Percentiles rank a stretch among this genome's conserved stretches.
Evolutionary conservation across 1,284 basidiomycete genomes (phyloP).

Genomic region (Golubevia sp.): DNA sequence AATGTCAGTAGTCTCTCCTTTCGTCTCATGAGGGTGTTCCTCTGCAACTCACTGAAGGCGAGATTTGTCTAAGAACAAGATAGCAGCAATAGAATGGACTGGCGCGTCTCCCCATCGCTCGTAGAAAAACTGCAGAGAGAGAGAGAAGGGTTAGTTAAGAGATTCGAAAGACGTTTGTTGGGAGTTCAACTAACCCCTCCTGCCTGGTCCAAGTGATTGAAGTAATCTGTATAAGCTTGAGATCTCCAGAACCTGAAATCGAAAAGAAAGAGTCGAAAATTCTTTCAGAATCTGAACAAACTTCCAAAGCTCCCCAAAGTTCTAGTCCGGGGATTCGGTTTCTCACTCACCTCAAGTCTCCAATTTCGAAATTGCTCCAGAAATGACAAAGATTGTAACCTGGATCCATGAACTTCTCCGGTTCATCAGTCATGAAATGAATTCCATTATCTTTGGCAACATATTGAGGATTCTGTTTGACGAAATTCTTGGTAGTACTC

Average conservation of each 20-base stretch:
- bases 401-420: conserved; percentile 23
- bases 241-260: conserved; percentile 71
- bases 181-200: conserved; percentile 66
- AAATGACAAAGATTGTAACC: conserved; percentile 52
- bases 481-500: conserved; percentile 39
- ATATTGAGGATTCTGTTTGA: conserved; percentile 37
- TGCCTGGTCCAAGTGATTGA: conserved; percentile 74
- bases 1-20: too few relatives aligned
- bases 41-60: conserved; percentile 21
- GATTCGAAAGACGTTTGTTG: too few relatives aligned
- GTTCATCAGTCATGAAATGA: conserved; percentile 50
- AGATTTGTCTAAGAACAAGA: conserved; percentile 34
- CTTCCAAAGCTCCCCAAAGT: too few relatives aligned
- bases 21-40: background rate
- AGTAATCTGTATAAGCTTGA: conserved; percentile 77
- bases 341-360: conserved; percentile 64
- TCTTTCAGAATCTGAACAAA: too few relatives aligned
- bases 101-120: conserved; percentile 82
- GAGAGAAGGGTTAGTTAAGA: background rate
- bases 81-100: conserved; percentile 59
- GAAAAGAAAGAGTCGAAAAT: background rate
- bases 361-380: conserved; percentile 70
- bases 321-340: too few relatives aligned
- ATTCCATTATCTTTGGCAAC: conserved; percentile 45
- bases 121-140: conserved; percentile 43